Base-by-base conservation (phyloP, 345 rosid genomes). In the Dipteronia sinensis region DNA sequence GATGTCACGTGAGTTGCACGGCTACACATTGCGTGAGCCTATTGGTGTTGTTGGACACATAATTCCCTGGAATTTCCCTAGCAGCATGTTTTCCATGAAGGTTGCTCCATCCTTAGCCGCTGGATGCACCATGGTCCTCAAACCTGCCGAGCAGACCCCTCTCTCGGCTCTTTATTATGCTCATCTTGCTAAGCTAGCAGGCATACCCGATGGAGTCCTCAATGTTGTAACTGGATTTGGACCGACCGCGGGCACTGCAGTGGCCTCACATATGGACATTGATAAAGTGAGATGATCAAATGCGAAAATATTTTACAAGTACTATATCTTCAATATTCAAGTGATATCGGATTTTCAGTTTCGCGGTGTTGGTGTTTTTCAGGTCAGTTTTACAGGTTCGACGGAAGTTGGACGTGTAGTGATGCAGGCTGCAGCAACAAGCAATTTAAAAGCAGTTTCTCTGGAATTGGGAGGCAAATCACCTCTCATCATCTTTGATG, bases 91-190 rank as follows among this genome's bases (percentile, higher is more conserved):
- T 82, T 85, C 88, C 72, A 74, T 77, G 86, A 93, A 93, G 83
- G 92, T 83, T 46, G 83, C 80, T 31, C 98, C 99, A 0, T 84
- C 98, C 66, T 80, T 95, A 34, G 98, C 99, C 1, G 92, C 96
- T 2, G 99, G 99, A 10, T 93, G 98, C 87, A 93, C 97, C 74
- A 85, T 93, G 86, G 78, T 95, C 53, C 78, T 93, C 75, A 95
- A 95, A 81, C 97, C 98, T 2, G 97, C 99, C 0, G 98, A 95
- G 87, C 97, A 92, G 56, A 93, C 98, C 2, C 92, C 99, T 1
- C 98, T 93, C 38, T 86, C 98, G 0, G 99, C 99, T 42, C 86
- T 95, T 34, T 92, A 76, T 71, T 91, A 87, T 77, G 96, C 92
- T 55, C 79, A 88, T 76, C 88, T 92, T 2, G 86, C 93, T 4